Conservation (phyloP, 192 early-diverging fungal genomes). For the Chytriomyces sp. region DNA sequence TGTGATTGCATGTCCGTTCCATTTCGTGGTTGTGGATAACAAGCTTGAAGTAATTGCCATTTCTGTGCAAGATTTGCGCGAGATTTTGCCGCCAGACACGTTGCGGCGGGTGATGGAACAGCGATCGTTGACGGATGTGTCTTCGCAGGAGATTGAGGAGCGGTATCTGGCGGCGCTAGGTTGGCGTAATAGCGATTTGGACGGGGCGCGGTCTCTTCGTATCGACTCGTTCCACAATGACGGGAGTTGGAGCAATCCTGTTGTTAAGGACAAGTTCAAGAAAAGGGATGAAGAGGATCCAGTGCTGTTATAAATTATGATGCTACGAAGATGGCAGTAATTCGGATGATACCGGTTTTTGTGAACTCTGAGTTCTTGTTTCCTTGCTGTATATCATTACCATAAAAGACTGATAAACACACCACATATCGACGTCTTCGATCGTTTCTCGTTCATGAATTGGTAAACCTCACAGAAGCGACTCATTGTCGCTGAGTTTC, state of each 20-base stretch:
- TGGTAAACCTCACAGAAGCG: no score
- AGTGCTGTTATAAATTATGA: neutral
- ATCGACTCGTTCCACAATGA: slow-evolving; percentile 20
- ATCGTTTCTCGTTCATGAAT: no score
- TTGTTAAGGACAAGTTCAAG: slow-evolving; percentile 30
- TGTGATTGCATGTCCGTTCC: slow-evolving; percentile 28
- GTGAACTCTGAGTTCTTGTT: no score
- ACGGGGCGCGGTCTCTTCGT: neutral
- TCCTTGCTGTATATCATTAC: no score
- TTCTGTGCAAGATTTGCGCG: slow-evolving; percentile 17
- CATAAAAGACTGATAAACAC: no score
- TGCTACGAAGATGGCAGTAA: no score
- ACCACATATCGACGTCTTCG: no score
- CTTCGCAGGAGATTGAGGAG: slow-evolving; percentile 35
- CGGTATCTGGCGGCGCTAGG: slow-evolving; percentile 27
- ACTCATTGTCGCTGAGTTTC: no score
- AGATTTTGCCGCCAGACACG: slow-evolving; percentile 26
- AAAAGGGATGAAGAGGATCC: neutral
- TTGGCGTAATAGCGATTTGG: slow-evolving; percentile 21
- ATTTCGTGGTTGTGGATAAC: slow-evolving; percentile 33
- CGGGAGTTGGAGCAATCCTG: slow-evolving; percentile 32
- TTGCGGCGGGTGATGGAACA: slow-evolving; percentile 21
- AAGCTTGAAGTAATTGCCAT: slow-evolving; percentile 25
- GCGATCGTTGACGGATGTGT: slow-evolving; percentile 23
- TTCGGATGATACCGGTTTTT: no score